Evolutionary conservation across 768 basidiomycete genomes (phyloP).

Genomic region (Trametes cubensis): DNA sequence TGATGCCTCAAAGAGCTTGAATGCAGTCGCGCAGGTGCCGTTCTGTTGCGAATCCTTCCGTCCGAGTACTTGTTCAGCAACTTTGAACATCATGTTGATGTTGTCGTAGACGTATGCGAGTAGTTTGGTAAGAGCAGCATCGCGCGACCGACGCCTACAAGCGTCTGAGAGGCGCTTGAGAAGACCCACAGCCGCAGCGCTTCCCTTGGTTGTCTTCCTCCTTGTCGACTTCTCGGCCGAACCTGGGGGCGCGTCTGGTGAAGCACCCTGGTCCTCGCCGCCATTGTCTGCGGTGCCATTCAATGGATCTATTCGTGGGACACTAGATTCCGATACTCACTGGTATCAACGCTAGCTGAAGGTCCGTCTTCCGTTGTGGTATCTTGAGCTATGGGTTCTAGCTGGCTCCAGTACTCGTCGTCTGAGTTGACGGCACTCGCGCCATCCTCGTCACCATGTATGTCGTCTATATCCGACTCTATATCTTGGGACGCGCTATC

Average conservation of each 20-base stretch:
- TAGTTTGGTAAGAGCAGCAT: constrained; percentile 29
- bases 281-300: too few species aligned
- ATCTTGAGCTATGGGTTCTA: too few species aligned
- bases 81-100: constrained; percentile 37
- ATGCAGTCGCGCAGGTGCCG: constrained; percentile 41
- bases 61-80: constrained; percentile 39
- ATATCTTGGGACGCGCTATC: background rate
- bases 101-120: constrained; percentile 40
- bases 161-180: constrained; percentile 29
- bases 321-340: too few species aligned
- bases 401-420: background rate
- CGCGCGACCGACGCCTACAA: constrained; percentile 21
- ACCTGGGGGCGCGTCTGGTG: too few species aligned
- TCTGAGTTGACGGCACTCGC: background rate
- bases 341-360: too few species aligned
- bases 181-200: constrained; percentile 9
- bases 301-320: too few species aligned
- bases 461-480: background rate
- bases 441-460: too few species aligned
- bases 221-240: too few species aligned
- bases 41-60: constrained; percentile 40
- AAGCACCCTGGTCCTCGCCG: too few species aligned
- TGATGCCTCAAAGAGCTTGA: constrained; percentile 32
- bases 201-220: background rate
- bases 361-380: too few species aligned